Conservation (phyloP, 768 basidiomycete species). For the Astraeus odoratus region DNA sequence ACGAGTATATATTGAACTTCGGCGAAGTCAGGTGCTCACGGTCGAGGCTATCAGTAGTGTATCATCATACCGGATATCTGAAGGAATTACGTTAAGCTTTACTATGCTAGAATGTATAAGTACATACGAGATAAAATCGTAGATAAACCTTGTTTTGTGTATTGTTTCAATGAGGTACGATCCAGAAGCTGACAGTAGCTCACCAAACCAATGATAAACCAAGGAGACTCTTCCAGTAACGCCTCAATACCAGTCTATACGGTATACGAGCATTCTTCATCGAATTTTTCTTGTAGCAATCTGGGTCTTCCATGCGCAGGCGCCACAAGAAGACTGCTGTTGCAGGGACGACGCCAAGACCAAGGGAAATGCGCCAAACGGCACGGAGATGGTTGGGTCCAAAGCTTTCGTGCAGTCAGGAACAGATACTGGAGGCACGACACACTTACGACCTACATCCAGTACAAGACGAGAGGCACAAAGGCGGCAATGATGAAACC, state of each 20-base stretch:
- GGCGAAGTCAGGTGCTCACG: slow-evolving; percentile 1
- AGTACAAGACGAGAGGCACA: slow-evolving; percentile 77
- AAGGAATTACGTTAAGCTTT: background rate
- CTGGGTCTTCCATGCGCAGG: slow-evolving; percentile 75
- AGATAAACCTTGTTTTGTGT: slow-evolving; percentile 48
- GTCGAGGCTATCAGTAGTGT: background rate
- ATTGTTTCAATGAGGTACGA: background rate
- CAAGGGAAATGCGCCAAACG: slow-evolving; percentile 83
- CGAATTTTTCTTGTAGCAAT: slow-evolving; percentile 63
- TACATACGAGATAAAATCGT: slow-evolving; percentile 73
- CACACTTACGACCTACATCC: slow-evolving; percentile 56
- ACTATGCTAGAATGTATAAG: background rate
- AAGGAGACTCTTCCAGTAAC: slow-evolving; percentile 68
- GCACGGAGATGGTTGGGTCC: slow-evolving; percentile 74
- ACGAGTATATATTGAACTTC: slow-evolving; percentile 77
- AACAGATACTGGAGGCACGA: background rate
- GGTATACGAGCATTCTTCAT: slow-evolving; percentile 75
- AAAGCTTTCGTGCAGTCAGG: slow-evolving; percentile 39
- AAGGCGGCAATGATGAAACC: slow-evolving; percentile 78
- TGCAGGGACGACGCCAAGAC: slow-evolving; percentile 79
- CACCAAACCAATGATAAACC: slow-evolving; percentile 77
- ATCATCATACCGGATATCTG: slow-evolving; percentile 56
- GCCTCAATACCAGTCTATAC: slow-evolving; percentile 65
- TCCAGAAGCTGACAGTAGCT: slow-evolving; percentile 1
- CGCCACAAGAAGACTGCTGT: slow-evolving; percentile 82